Percentiles rank a stretch among this genome's conserved stretches.
phyloP scores from a whole-genome alignment of 139 green algal genomes.

The Chlorella ohadii region DNA sequence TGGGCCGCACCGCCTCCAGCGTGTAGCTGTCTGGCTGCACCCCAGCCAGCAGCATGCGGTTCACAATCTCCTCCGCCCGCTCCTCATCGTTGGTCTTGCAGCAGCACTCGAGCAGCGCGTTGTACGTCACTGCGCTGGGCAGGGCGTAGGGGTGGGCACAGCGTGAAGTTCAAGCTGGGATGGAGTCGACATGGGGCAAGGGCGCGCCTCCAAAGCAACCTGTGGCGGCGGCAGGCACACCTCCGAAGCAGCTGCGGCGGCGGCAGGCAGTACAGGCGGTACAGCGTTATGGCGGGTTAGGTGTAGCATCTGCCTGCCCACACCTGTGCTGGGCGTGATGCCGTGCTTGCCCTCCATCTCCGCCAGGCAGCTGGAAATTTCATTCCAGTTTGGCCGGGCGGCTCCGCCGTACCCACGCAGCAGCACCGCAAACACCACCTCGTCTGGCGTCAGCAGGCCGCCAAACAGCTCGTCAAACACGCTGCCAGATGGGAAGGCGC shows the following conservation, averaged over 20 bases:
- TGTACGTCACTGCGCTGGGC: constrained; percentile 70
- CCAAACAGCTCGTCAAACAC: constrained; percentile 31
- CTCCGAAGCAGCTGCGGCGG: background rate
- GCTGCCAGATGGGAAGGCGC: background rate
- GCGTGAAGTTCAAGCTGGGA: too few species aligned
- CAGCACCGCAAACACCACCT: constrained; percentile 84
- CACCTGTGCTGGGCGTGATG: constrained; percentile 56
- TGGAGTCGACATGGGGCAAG: too few species aligned
- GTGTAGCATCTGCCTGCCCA: background rate
- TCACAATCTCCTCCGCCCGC: constrained; percentile 79
- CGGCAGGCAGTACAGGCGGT: background rate
- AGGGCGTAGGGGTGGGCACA: background rate
- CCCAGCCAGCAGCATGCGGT: constrained; percentile 69
- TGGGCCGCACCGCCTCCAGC: constrained; percentile 60
- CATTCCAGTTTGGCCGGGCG: constrained; percentile 73
- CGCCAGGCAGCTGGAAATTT: constrained; percentile 69
- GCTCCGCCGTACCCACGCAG: constrained; percentile 76
- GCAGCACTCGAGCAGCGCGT: constrained; percentile 84
- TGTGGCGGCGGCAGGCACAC: background rate
- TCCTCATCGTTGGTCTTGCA: constrained; percentile 75
- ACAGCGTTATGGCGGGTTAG: background rate
- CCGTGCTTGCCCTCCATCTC: constrained; percentile 72
- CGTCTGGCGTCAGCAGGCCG: constrained; percentile 74
- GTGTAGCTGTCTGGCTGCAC: constrained; percentile 73
- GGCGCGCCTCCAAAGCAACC: too few species aligned